Evolutionary conservation across 73 alveolate genomes (phyloP), one percentile per base, ranked within the genome.

Genomic region (Tetrahymena thermophila): DNA sequence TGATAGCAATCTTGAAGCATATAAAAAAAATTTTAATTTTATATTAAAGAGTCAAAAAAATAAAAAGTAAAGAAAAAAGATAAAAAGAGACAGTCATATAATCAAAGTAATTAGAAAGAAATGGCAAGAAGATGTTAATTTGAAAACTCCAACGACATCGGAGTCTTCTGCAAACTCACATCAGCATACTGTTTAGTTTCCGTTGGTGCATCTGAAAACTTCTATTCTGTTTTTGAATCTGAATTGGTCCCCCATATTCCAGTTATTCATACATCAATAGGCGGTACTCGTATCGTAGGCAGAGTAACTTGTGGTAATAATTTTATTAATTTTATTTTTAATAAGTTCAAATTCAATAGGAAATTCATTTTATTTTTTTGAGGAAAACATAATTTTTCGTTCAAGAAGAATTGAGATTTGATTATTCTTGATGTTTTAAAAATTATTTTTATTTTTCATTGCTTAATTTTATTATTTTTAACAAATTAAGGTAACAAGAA

Each of bases 171-270:
- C 35, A 98, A 98, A 93, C 97, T 99, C 94, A 99, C 99, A 38
- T 98, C 98, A 96, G 97, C 97, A 50, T 99, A 98, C 98, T 98
- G 99, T 96, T 95, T 99, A 43, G 99, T 98, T 43, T 98, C 99
- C 35, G 96, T 98, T 19, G 99, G 99, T 55, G 99, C 99, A 38
- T 96, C 99, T 14, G 99, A 99, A 97, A 98, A 98, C 97, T 98
- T 98, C 98, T 98, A 97, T 89, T 94, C 96, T 37, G 98, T 97
- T 35, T 96, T 97, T 96, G 99, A 99, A 95, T 97, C 98, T 23
- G 99, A 99, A 95, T 96, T 99, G 35, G 99, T 99, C 56, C 96
- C 98, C 93, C 99, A 98, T 97, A 99, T 99, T 94, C 99, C 99
- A 34, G 99, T 99, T 94, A 97, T 99, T 35, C 99, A 98, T 93